Conservation (phyloP, 345 rosid species). For the Arabis hirsuta region DNA sequence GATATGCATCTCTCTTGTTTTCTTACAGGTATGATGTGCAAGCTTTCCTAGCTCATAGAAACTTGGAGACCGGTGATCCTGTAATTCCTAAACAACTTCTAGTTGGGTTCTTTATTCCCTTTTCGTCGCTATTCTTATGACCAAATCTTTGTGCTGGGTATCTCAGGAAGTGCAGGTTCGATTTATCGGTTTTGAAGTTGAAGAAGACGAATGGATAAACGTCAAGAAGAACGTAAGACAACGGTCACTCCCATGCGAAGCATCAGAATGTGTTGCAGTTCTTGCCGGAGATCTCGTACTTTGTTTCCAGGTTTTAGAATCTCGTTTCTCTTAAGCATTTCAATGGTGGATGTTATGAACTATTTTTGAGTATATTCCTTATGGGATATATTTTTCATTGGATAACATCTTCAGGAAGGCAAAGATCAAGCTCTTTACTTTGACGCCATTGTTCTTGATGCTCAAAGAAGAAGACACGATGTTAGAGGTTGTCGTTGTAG, state of each 20-base stretch:
- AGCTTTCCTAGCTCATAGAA: constrained; percentile 69
- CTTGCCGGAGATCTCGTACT: constrained; percentile 97
- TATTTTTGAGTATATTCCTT: constrained; percentile 7
- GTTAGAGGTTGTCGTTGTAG: constrained; percentile 99
- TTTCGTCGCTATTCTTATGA: constrained; percentile 17
- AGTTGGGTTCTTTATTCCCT: constrained; percentile 24
- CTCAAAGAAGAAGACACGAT: constrained; percentile 97
- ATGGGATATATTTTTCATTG: neutral
- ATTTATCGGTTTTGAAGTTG: constrained; percentile 94
- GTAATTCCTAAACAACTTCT: constrained; percentile 44
- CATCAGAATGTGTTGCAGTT: constrained; percentile 98
- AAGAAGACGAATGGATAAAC: constrained; percentile 97
- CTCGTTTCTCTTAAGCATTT: constrained; percentile 14
- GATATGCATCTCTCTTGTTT: constrained; percentile 21
- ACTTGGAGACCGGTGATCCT: constrained; percentile 75
- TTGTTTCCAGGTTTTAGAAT: constrained; percentile 82
- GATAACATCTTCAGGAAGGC: constrained; percentile 72
- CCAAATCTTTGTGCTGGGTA: constrained; percentile 32
- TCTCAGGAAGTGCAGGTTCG: constrained; percentile 94
- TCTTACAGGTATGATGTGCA: constrained; percentile 84
- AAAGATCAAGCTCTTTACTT: constrained; percentile 98
- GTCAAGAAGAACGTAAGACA: constrained; percentile 80
- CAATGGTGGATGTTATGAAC: constrained; percentile 7
- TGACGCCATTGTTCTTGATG: constrained; percentile 96
- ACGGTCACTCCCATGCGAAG: constrained; percentile 98